Percentiles rank a stretch among this genome's conserved stretches.
Evolutionary conservation across 805 yeast species (phyloP).

Genomic region (Maudiozyma pseudohumilis): DNA sequence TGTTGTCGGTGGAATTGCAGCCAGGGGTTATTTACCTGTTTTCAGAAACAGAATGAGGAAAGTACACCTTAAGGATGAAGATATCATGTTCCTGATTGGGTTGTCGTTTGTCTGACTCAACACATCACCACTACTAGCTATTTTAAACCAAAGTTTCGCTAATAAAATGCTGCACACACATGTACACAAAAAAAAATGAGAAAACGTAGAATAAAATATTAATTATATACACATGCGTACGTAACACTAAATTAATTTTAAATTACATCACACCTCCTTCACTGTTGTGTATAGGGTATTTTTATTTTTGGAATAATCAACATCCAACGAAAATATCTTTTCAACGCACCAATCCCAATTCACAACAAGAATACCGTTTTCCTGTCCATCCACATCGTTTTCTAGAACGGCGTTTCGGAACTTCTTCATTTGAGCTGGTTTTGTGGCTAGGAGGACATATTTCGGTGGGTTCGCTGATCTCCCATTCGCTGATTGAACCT

Average conservation of each 20-base stretch:
- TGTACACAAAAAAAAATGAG: too few species aligned
- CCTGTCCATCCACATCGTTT: background rate
- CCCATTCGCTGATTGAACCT: background rate
- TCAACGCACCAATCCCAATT: constrained; percentile 31
- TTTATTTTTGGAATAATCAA: constrained; percentile 4
- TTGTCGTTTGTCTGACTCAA: background rate
- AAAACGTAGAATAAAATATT: too few species aligned
- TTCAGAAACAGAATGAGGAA: background rate
- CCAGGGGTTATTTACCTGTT: background rate
- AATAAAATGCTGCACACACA: too few species aligned
- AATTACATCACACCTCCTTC: background rate
- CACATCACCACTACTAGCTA: too few species aligned
- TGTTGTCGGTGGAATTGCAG: background rate
- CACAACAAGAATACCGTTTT: constrained; percentile 15
- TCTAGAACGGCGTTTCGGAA: constrained; percentile 12
- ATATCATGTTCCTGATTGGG: background rate
- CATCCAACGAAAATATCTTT: constrained; percentile 21
- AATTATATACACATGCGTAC: too few species aligned
- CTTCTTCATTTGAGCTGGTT: constrained; percentile 21
- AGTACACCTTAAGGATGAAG: background rate
- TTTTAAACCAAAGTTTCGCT: too few species aligned
- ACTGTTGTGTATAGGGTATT: background rate
- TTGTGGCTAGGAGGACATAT: constrained; percentile 43
- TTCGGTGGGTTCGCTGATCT: constrained; percentile 6
- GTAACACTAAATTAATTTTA: too few species aligned